These are phyloP conservation scores for Nitzschia sp. DNA, from an alignment of 108 stramenopile genomes.

Conservation along the genomic window DNA sequence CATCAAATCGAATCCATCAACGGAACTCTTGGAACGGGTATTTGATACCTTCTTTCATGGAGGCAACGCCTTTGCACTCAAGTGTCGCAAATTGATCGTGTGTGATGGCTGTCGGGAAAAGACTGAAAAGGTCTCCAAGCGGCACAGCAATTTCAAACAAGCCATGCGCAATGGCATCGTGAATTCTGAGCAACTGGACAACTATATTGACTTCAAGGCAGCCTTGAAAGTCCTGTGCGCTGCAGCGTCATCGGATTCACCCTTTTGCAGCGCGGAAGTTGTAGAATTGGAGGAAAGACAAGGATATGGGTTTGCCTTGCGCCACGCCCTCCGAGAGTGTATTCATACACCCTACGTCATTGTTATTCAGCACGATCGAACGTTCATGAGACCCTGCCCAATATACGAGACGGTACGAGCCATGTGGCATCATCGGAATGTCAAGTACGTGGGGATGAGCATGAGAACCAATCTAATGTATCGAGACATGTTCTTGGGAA, in stretches of 20 bases:
- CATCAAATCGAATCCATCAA: slow-evolving; percentile 82
- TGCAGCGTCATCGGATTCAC: slow-evolving; percentile 24
- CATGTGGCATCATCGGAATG: slow-evolving; percentile 56
- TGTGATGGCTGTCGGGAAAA: slow-evolving; percentile 73
- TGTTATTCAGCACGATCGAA: slow-evolving; percentile 92
- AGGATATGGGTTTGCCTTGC: slow-evolving; percentile 87
- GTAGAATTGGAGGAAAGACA: slow-evolving; percentile 72
- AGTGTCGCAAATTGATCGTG: slow-evolving; percentile 79
- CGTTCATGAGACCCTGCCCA: slow-evolving; percentile 80
- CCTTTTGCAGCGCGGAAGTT: slow-evolving; percentile 57
- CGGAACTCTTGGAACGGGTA: slow-evolving; percentile 69
- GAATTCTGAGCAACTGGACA: slow-evolving; percentile 54
- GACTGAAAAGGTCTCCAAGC: slow-evolving; percentile 44
- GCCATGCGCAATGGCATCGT: slow-evolving; percentile 81
- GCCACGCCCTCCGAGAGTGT: slow-evolving; percentile 59
- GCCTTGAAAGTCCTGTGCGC: slow-evolving; percentile 48
- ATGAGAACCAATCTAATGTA: slow-evolving; percentile 82
- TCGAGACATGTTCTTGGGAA: slow-evolving; percentile 64
- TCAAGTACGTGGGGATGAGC: slow-evolving; percentile 79
- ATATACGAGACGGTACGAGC: slow-evolving; percentile 50
- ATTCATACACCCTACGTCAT: slow-evolving; percentile 78
- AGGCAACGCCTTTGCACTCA: slow-evolving; percentile 69
- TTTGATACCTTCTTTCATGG: slow-evolving; percentile 68
- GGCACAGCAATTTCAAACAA: slow-evolving; percentile 73
- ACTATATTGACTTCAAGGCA: slow-evolving; percentile 66